phyloP scores from a whole-genome alignment of 768 basidiomycete genomes.

The Lepiota venenata region DNA sequence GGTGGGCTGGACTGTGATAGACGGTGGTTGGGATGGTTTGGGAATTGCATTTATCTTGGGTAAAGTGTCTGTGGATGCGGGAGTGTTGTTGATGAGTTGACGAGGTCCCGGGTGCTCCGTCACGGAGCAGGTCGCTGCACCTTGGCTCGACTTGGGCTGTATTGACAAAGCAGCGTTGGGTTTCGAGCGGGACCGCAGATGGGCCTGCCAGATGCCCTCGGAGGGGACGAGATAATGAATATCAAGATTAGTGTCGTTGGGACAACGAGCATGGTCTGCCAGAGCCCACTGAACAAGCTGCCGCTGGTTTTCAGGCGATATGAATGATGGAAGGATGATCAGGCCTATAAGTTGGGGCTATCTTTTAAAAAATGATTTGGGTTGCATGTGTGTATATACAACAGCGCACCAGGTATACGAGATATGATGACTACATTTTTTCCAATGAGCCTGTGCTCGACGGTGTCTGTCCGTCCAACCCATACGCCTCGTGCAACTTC shows the following conservation, averaged over 20 bases:
- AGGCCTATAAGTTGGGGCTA: conserved; percentile 51
- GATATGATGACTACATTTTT: conserved; percentile 45
- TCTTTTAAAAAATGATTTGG: not conserved
- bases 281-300: conserved; percentile 72
- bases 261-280: conserved; percentile 64
- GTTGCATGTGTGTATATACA: not conserved
- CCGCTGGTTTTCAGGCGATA: conserved; percentile 62
- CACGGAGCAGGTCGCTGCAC: conserved; percentile 17
- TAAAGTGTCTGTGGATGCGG: conserved; percentile 59
- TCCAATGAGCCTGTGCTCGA: conserved; percentile 29
- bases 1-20: conserved; percentile 49
- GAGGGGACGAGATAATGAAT: conserved; percentile 78
- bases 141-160: conserved; percentile 39
- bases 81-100: conserved; percentile 66
- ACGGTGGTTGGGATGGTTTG: conserved; percentile 65
- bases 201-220: conserved; percentile 75
- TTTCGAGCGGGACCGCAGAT: conserved; percentile 33
- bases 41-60: conserved; percentile 47
- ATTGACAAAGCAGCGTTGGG: conserved; percentile 30
- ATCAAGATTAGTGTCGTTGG: conserved; percentile 90
- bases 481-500: conserved; percentile 47
- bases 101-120: conserved; percentile 47
- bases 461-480: conserved; percentile 38
- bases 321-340: conserved; percentile 75
- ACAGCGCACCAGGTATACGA: conserved; percentile 50